A percentile compares a stretch with the other conserved stretches of the same genome.
These are phyloP conservation scores for Talaromyces sp. DNA, from an alignment of 2,329 filamentous ascomycete genomes.

Conservation along the genomic window DNA sequence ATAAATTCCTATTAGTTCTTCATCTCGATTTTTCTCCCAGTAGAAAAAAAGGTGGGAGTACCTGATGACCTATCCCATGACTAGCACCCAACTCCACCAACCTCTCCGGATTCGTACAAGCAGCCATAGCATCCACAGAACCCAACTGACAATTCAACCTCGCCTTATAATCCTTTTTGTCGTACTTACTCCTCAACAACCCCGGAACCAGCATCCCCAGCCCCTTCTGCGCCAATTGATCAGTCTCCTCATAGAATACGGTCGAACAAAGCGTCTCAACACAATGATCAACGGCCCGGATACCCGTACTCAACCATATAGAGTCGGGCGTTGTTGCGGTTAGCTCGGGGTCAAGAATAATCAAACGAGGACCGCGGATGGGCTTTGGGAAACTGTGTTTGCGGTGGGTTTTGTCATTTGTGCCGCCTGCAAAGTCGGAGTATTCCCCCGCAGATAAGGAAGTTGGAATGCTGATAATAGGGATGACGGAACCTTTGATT, in stretches of 20 bases:
- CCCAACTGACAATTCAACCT: slow-evolving; percentile 48
- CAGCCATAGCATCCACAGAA: slow-evolving; percentile 50
- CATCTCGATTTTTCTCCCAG: no score
- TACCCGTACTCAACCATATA: slow-evolving; percentile 56
- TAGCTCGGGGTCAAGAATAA: slow-evolving; percentile 54
- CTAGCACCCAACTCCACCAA: slow-evolving; percentile 44
- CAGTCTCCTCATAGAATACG: slow-evolving; percentile 28
- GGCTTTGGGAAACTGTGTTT: slow-evolving; percentile 36
- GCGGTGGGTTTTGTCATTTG: slow-evolving; percentile 30
- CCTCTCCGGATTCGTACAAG: slow-evolving; percentile 32
- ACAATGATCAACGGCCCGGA: slow-evolving; percentile 55
- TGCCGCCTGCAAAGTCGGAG: slow-evolving; percentile 37
- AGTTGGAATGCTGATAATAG: slow-evolving; percentile 39
- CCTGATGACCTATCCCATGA: slow-evolving; percentile 51
- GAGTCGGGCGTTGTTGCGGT: slow-evolving; percentile 47
- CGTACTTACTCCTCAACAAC: slow-evolving; percentile 38
- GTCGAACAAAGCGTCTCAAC: slow-evolving; percentile 51
- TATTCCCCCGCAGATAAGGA: slow-evolving; percentile 42
- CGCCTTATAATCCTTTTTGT: slow-evolving; percentile 37
- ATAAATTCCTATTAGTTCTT: neutral
- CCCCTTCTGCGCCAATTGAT: slow-evolving; percentile 36
- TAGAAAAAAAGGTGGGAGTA: slow-evolving; percentile 21
- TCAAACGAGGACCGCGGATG: slow-evolving; percentile 44
- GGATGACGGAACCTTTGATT: slow-evolving; percentile 26
- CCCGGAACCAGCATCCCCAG: slow-evolving; percentile 41